These are phyloP conservation scores for Endoconidiophora polonica DNA, from an alignment of 2,329 filamentous ascomycete genomes.

Conservation along the genomic window DNA sequence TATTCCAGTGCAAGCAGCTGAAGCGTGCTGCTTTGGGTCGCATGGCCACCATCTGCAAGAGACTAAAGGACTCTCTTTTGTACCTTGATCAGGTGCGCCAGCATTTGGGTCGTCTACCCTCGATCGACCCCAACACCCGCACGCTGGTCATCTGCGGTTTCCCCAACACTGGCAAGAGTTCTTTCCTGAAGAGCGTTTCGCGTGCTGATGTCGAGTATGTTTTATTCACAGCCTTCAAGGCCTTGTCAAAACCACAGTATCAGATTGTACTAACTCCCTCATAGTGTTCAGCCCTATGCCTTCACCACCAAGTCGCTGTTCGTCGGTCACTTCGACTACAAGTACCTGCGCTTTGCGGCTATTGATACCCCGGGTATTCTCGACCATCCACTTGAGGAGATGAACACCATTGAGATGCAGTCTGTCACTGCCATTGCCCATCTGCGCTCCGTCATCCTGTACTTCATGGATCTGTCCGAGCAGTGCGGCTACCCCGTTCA, in stretches of 20 bases:
- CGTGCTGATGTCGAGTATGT: slow-evolving; percentile 68
- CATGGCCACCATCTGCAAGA: slow-evolving; percentile 94
- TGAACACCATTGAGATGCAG: slow-evolving; percentile 96
- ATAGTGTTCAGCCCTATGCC: slow-evolving; percentile 61
- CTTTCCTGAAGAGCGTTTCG: slow-evolving; percentile 82
- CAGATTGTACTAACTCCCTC: not conserved
- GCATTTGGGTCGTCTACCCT: slow-evolving; percentile 88
- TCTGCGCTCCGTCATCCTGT: slow-evolving; percentile 82
- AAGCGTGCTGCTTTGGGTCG: slow-evolving; percentile 91
- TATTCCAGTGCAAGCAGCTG: slow-evolving; percentile 98
- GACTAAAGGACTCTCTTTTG: slow-evolving; percentile 81
- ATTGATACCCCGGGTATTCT: slow-evolving; percentile 98
- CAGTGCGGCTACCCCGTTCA: slow-evolving; percentile 89
- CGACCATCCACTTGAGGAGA: slow-evolving; percentile 93
- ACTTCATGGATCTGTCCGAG: slow-evolving; percentile 96
- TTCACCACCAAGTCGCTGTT: slow-evolving; percentile 98
- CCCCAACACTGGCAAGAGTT: slow-evolving; percentile 94
- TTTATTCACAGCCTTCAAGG: not conserved
- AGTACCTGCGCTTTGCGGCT: slow-evolving; percentile 45
- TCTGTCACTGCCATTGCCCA: slow-evolving; percentile 96
- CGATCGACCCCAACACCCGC: slow-evolving; percentile 95
- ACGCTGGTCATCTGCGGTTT: slow-evolving; percentile 95
- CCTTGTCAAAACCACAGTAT: not conserved
- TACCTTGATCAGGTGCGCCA: slow-evolving; percentile 87
- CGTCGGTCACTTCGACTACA: slow-evolving; percentile 95